Evolutionary conservation across 1,284 basidiomycete genomes (phyloP), one percentile per base, ranked within the genome.

Genomic region (Cerioporus squamosus): DNA sequence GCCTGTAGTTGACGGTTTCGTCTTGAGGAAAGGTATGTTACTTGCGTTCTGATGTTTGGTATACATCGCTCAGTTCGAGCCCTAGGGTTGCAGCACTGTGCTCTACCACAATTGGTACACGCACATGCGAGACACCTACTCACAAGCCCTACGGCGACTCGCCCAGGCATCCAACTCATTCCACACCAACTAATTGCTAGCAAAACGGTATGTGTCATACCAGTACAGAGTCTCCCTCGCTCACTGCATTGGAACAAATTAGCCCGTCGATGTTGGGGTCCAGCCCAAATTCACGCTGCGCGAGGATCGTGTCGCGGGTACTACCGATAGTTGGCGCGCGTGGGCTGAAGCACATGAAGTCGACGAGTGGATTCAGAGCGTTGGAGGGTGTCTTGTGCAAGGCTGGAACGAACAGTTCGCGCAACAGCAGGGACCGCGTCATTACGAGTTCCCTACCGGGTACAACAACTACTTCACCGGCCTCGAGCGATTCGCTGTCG

Each of bases 1-100:
- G 1, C 97, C 97, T 1, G 92, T 99, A 10, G 94, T 97, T 8
- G 97, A 99, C 69, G 97, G 97, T 0, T 99, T 99, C 69, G 97
- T 99, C 38, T 83, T 99, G 47, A 85, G 96, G 65, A 98, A 98
- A 83, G 96, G 96, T 88, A 10, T 24, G 46, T 23, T n/a, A n/a
- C 18, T 5, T 39, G 24, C 36, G 31, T 18, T n/a, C 26, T 18
- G 14, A 15, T 43, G 18, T 24, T 39, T 24, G 31, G 8, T 53
- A n/a, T 38, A 26, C 17, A 14, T 12, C 29, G n/a, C 33, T 36
- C 33, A 39, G 39, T 10, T 5, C 15, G 31, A 46, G 8, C 51
- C 50, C 23, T 55, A 93, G 91, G 91, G 52, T 82, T 93, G 38
- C 76, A 82, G 36, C 85, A 86, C 67, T 92, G 91, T 39, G 71